Evolutionary conservation across 2,329 filamentous ascomycete species (phyloP).

Genomic region (Colletotrichum caudatum): DNA sequence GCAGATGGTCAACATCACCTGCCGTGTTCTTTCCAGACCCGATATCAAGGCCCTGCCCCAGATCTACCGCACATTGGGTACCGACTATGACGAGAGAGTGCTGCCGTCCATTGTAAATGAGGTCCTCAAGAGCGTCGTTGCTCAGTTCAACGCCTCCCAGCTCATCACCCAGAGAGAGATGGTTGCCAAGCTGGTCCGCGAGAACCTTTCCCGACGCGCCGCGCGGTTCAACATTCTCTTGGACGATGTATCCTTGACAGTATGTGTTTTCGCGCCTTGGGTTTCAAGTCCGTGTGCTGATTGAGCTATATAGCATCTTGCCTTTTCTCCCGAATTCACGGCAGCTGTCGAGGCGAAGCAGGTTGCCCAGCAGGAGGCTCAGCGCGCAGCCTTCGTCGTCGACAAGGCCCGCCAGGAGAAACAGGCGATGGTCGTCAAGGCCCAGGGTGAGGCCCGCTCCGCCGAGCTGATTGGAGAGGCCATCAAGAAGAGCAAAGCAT

Average conservation of each 20-base stretch:
- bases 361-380: conserved; percentile 90
- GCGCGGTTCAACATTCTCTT: conserved; percentile 97
- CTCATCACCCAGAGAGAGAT: conserved; percentile 99
- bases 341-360: conserved; percentile 80
- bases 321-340: conserved; percentile 80
- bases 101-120: conserved; percentile 98
- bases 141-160: conserved; percentile 98
- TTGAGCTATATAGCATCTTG: conserved; percentile 67
- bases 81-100: conserved; percentile 96
- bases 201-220: conserved; percentile 90
- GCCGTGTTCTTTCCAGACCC: conserved; percentile 95
- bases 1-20: conserved; percentile 99
- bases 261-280: conserved; percentile 57
- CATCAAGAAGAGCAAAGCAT: conserved; percentile 99
- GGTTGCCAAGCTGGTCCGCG: conserved; percentile 89
- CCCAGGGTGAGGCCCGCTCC: conserved; percentile 98
- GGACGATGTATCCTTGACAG: conserved; percentile 96
- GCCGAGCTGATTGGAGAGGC: conserved; percentile 98
- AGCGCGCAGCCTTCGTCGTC: conserved; percentile 95
- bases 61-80: conserved; percentile 95
- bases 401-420: conserved; percentile 99
- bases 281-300: conserved; percentile 44
- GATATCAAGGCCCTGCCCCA: conserved; percentile 89
- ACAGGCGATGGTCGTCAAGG: conserved; percentile 97
- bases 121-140: conserved; percentile 97